Base-by-base conservation (phyloP, 352 stramenopile species). In the Globisporangium megalacanthum region DNA sequence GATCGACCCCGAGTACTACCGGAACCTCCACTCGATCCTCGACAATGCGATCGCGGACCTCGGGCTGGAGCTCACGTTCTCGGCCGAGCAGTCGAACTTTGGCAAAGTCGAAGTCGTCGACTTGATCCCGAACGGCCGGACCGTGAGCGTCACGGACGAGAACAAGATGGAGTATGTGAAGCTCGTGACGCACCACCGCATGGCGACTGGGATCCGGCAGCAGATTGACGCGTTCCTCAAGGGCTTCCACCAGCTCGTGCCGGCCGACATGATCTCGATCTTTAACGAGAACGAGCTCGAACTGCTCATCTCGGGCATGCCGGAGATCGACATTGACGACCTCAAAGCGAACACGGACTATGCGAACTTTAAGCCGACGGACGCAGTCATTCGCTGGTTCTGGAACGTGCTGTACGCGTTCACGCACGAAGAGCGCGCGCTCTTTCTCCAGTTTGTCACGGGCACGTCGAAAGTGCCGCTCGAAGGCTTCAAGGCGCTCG, bases 151-250 rank as follows among this genome's bases (percentile, higher is more conserved):
- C 4, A 97, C 90, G 2, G 86, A 97, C 52, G 88, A 79, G 17
- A 98, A 98, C 83, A 97, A 97, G 76, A 89, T 95, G 72, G 86
- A 97, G 49, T 98, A 98, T 61, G 86, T 97, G 10, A 86, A 94
- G 54, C 65, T 97, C 5, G 94, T 99, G 57, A 98, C 96, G 50
- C 91, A 99, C 67, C 96, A 99, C 75, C 87, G 96, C n/a, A 99
- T 99, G 96, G 98, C 97, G 36, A 98, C 94, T 22, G 92, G 94
- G 22, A 99, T 99, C 61, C 86, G 93, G 14, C 90, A 95, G 66
- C 98, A 97, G 56, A 91, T 97, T 50, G 85, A 96, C 55, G 77
- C 83, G 17, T 96, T 98, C 60, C 66, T 98, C 0, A 78, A 83
- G 50, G 92, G 92, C 13, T 96, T 98, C 51, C 91, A 97, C 56